Base-by-base conservation (phyloP, 345 rosid species). In the Eucalyptus curtisii region DNA sequence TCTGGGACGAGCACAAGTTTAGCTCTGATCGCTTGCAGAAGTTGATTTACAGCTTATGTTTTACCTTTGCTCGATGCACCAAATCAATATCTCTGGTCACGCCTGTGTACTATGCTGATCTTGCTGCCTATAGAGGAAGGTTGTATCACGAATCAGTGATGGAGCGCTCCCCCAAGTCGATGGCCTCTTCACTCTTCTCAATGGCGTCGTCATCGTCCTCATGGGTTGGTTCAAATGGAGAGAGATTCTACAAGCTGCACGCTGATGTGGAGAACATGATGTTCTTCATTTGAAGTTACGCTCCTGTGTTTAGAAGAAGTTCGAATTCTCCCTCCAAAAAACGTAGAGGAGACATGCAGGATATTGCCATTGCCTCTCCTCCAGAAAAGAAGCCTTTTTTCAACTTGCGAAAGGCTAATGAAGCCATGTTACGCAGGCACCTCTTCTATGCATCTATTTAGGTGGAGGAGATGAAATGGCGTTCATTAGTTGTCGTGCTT, bases 51-150 rank as follows among this genome's bases (percentile, higher is more conserved):
- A 87, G 95, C 90, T 90, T 97, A 94, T 96, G 98, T 81, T 97
- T 95, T 91, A 97, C 98, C 88, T 96, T 94, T 91, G 95, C 98
- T 86, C 93, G 99, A 7, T 96, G 99, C 93, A 95, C 99, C 24
- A 96, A 95, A 89, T 95, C 94, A 3, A 97, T 96, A 19, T 95
- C 99, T 8, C 89, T 96, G 33, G 97, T 97, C 48, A 97, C 98
- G 8, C 99, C 99, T 0, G 97, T 96, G 12, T 92, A 91, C 89
- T 97, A 97, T 87, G 99, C 99, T 10, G 99, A 96, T 91, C 93
- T 96, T 17, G 99, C 92, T 50, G 99, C 99, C 10, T 95, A 90
- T 50, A 91, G 99, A 87, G 99, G 99, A 30, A 91, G 97, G 80
- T 61, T 94, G 19, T 97, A 97, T 90, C 85, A 97, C 10, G 97